A percentile compares a stretch with the other conserved stretches of the same genome.
phyloP scores from a whole-genome alignment of 139 green algal genomes.

The Ettlia oleoabundans region DNA sequence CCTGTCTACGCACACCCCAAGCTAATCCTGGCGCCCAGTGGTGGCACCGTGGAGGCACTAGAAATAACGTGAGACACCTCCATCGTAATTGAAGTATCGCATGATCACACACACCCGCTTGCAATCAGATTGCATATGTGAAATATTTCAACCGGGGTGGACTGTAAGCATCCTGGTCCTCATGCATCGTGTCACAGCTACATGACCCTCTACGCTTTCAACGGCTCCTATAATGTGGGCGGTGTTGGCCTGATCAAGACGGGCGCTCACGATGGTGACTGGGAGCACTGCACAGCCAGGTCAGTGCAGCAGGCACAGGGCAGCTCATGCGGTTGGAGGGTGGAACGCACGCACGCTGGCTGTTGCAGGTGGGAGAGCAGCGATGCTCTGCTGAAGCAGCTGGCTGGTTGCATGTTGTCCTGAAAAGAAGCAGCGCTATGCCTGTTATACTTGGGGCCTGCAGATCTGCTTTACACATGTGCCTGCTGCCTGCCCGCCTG shows the following conservation, averaged over 20 bases:
- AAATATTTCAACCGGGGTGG: no score
- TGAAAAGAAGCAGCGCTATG: neutral
- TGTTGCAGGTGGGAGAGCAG: neutral
- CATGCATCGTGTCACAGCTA: no score
- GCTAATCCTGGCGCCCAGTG: conserved; percentile 12
- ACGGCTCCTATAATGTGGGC: conserved; percentile 50
- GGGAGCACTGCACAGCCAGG: conserved; percentile 58
- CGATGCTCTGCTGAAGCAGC: no score
- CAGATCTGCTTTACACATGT: neutral
- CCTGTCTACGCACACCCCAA: conserved; percentile 57
- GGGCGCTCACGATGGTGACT: conserved; percentile 63
- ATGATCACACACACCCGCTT: no score
- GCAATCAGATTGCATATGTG: no score
- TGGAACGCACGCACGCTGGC: neutral
- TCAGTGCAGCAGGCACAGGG: neutral
- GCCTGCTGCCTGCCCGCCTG: neutral
- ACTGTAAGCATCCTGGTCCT: no score
- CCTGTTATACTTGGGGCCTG: no score
- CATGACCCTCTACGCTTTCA: conserved; percentile 59
- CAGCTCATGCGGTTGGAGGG: neutral
- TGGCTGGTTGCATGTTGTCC: neutral
- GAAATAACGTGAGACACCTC: no score
- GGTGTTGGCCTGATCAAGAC: conserved; percentile 18
- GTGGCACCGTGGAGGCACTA: conserved; percentile 40
- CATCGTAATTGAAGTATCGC: no score